Evolutionary conservation across 1,284 basidiomycete species (phyloP).

Genomic region (Inonotus hispidus): DNA sequence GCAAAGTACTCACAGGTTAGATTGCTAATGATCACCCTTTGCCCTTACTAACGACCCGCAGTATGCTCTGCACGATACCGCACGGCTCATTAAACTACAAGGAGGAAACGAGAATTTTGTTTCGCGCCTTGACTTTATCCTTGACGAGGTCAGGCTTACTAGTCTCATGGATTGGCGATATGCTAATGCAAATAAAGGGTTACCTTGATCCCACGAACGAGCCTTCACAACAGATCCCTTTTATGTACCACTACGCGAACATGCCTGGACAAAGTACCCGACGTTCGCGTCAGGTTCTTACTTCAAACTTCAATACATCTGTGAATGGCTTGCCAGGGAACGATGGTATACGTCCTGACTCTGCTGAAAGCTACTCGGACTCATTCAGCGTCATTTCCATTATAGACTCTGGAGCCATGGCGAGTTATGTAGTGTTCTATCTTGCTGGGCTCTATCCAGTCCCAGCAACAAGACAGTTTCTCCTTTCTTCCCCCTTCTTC

Average conservation of each 20-base stretch:
- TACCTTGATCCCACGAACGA: conserved; percentile 56
- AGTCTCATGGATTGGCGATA: neutral
- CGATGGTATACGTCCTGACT: conserved; percentile 36
- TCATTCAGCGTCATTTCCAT: neutral
- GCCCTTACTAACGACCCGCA: conserved; percentile 22
- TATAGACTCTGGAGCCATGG: conserved; percentile 53
- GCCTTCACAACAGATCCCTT: conserved; percentile 57
- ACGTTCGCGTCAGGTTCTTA: conserved; percentile 47
- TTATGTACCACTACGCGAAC: conserved; percentile 63
- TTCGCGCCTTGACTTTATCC: conserved; percentile 49
- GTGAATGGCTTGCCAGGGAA: conserved; percentile 53
- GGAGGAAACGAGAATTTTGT: conserved; percentile 52
- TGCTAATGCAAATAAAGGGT: conserved; percentile 26
- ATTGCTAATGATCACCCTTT: neutral
- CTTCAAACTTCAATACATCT: conserved; percentile 50
- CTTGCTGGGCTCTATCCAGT: conserved; percentile 56
- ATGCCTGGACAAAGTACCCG: conserved; percentile 51
- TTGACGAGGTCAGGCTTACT: conserved; percentile 34
- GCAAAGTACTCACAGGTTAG: conserved; percentile 44
- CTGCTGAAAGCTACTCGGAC: neutral
- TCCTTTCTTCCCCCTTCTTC: conserved; percentile 61
- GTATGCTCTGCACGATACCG: conserved; percentile 60
- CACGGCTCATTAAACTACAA: conserved; percentile 51
- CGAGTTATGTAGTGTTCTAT: conserved; percentile 57
- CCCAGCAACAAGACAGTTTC: conserved; percentile 52